A percentile compares a stretch with the other conserved stretches of the same genome.
Evolutionary conservation across 78 protist species (phyloP).

Genomic region (Ministeria vibrans): DNA sequence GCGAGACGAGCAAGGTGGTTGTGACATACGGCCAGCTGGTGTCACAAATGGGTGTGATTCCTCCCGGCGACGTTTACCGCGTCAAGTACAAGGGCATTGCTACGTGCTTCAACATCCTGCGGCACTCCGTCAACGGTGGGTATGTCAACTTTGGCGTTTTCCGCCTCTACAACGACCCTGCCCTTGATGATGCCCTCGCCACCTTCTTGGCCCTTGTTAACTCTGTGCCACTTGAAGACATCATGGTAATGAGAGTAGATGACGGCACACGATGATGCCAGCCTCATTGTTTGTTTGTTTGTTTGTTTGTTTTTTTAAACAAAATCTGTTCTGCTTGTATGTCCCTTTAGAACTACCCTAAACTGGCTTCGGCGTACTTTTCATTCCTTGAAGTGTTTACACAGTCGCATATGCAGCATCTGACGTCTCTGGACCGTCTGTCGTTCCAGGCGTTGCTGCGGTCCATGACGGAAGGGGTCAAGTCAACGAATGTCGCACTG

Average conservation of each 20-base stretch:
- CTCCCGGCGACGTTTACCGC: neutral
- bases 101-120: slow-evolving; percentile 32
- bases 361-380: slow-evolving; percentile 21
- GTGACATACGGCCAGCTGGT: slow-evolving; percentile 22
- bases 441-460: slow-evolving; percentile 12
- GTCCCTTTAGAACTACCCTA: slow-evolving; percentile 46
- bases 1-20: slow-evolving; percentile 32
- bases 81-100: slow-evolving; percentile 42
- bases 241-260: no score
- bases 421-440: neutral
- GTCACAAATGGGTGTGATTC: neutral
- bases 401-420: slow-evolving; percentile 3
- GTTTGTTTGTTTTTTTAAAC: no score
- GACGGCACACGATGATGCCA: no score
- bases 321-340: no score
- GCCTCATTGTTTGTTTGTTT: no score
- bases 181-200: slow-evolving; percentile 30
- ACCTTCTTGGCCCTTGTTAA: slow-evolving; percentile 14
- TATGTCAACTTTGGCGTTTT: slow-evolving; percentile 70
- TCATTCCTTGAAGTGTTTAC: slow-evolving; percentile 10
- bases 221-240: slow-evolving; percentile 6
- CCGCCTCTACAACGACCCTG: slow-evolving; percentile 45
- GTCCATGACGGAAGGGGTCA: slow-evolving; percentile 19
- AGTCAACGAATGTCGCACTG: slow-evolving; percentile 6
- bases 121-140: slow-evolving; percentile 31